Evolutionary conservation across 2,329 filamentous ascomycete genomes (phyloP), one percentile per base, ranked within the genome.

Genomic region (Aspergillus udagawae): DNA sequence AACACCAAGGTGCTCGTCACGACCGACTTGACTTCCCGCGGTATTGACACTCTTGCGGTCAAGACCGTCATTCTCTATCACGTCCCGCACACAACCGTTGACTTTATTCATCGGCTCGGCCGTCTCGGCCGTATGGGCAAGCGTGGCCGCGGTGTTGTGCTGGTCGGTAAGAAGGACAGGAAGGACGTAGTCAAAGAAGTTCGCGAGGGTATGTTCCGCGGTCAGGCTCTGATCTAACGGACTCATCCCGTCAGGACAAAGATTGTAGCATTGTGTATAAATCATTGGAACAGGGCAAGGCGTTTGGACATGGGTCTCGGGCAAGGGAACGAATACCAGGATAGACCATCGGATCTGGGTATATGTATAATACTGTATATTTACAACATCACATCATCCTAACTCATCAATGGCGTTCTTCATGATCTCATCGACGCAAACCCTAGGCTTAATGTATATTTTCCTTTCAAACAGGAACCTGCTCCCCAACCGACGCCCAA

Each of bases 51-150:
- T 0, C 77, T 97, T 29, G 89, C 91, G 20, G 93, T 97, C 20
- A 84, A 90, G 56, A 91, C 96, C 64, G 94, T 99, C 53, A 88
- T 99, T 54, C 78, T 99, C 27, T 97, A 96, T 73, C 92, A 99
- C 71, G 93, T 99, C n/a, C 94, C 94, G 4, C 93, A 97, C 71
- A 96, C 91, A 0, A 96, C 92, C 0, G 95, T 99, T 59, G 95
- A 99, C 74, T 99, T 99, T 68, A 97, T 99, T 68, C 95, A 99
- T 75, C 88, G 95, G 17, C 84, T 97, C 4, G 94, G 94, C 17
- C 84, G 94, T 56, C 91, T 94, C 1, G 94, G 94, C 0, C 85
- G 94, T 35, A 97, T 97, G 91, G 92, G 92, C 2, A 84, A 92
- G 60, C 84, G 94, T 71, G 94, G 94, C 17, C 83, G 92, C 55